Conservation (phyloP, 768 basidiomycete species). For the Mycena pura region DNA sequence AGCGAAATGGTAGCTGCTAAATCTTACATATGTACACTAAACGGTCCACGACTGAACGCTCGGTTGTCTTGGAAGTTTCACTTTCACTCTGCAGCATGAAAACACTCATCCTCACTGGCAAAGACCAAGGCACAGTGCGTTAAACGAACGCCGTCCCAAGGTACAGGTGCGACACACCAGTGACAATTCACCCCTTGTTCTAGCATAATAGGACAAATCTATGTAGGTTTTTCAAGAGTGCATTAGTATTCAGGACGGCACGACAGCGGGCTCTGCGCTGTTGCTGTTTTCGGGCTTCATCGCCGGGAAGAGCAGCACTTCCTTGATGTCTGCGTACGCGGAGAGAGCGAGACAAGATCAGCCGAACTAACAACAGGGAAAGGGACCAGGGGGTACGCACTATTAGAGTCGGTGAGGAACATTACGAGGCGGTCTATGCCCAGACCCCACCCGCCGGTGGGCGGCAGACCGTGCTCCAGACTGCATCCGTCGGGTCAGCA, state of each 20-base stretch:
- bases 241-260: slow-evolving; percentile 12
- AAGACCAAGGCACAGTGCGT: too few relatives aligned
- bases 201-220: too few relatives aligned
- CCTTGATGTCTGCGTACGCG: slow-evolving; percentile 94
- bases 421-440: slow-evolving; percentile 97
- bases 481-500: slow-evolving; percentile 43
- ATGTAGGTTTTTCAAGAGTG: too few relatives aligned
- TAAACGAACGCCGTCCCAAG: too few relatives aligned
- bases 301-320: slow-evolving; percentile 94
- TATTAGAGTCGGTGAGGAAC: slow-evolving; percentile 97
- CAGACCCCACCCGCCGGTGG: slow-evolving; percentile 97
- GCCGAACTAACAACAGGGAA: slow-evolving; percentile 1
- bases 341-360: slow-evolving; percentile 1
- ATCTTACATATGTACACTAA: too few relatives aligned
- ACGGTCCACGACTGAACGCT: too few relatives aligned
- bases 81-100: too few relatives aligned
- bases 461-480: slow-evolving; percentile 95
- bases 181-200: too few relatives aligned
- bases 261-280: slow-evolving; percentile 38
- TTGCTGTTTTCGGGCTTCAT: slow-evolving; percentile 84
- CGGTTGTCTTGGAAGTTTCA: too few relatives aligned
- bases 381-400: slow-evolving; percentile 50
- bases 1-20: too few relatives aligned
- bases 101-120: too few relatives aligned
- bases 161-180: too few relatives aligned